Percentiles rank a stretch among this genome's conserved stretches.
Conservation (phyloP, 768 basidiomycete genomes). For the Psilocybe cubensis region DNA sequence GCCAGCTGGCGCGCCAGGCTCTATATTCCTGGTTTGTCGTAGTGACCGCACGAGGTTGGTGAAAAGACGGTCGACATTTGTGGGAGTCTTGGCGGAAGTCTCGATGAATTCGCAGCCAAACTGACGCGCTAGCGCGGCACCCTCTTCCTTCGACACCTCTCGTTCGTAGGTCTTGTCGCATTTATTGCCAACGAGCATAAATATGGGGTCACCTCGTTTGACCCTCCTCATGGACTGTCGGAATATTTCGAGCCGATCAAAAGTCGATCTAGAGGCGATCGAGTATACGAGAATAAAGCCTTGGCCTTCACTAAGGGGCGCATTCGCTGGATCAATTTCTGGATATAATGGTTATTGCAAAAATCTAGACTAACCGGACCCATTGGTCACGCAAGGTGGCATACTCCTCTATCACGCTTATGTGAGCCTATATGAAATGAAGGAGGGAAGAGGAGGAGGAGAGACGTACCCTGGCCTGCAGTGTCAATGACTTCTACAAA, state of each 20-base stretch:
- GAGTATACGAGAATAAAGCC: slow-evolving; percentile 98
- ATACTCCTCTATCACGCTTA: slow-evolving; percentile 78
- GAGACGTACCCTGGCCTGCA: slow-evolving; percentile 86
- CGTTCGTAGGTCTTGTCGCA: slow-evolving; percentile 90
- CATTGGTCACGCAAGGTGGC: slow-evolving; percentile 96
- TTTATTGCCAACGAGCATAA: slow-evolving; percentile 97
- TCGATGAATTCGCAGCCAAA: slow-evolving; percentile 96
- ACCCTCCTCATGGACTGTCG: slow-evolving; percentile 89
- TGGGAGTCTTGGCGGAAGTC: slow-evolving; percentile 93
- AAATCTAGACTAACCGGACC: slow-evolving; percentile 76
- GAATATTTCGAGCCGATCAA: slow-evolving; percentile 88
- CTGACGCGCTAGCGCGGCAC: slow-evolving; percentile 74
- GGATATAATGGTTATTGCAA: slow-evolving; percentile 3
- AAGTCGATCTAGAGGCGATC: slow-evolving; percentile 91
- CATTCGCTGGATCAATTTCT: slow-evolving; percentile 9
- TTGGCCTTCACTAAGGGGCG: slow-evolving; percentile 79
- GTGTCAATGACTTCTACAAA: slow-evolving; percentile 97
- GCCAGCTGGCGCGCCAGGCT: slow-evolving; percentile 44
- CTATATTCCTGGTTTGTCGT: slow-evolving; percentile 70
- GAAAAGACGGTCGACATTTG: slow-evolving; percentile 92
- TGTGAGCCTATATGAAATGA: slow-evolving; percentile 20
- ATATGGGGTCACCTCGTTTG: slow-evolving; percentile 82
- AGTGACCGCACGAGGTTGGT: slow-evolving; percentile 83
- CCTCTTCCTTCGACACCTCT: slow-evolving; percentile 92
- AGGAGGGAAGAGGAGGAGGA: not conserved